Percentiles rank a stretch among this genome's conserved stretches.
Conservation (phyloP, 2,329 filamentous ascomycete species). For the Tothia fuscella region DNA sequence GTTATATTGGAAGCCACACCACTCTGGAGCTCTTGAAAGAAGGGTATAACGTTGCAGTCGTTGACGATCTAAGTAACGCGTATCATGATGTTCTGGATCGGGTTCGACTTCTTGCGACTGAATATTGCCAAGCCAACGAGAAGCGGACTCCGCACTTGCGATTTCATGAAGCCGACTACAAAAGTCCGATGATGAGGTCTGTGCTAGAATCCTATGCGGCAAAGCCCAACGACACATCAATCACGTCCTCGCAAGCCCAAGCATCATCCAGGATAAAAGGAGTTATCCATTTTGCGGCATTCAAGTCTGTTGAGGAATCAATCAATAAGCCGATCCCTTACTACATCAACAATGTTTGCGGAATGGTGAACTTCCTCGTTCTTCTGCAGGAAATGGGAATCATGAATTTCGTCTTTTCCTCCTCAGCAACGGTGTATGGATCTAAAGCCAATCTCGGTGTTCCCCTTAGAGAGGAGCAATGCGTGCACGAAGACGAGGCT, state of each 20-base stretch:
- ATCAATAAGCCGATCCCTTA: constrained; percentile 50
- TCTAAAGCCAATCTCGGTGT: constrained; percentile 30
- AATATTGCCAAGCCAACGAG: constrained; percentile 35
- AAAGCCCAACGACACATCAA: background rate
- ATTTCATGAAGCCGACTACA: constrained; percentile 37
- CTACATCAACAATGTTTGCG: constrained; percentile 56
- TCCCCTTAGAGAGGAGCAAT: constrained; percentile 44
- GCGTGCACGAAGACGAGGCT: constrained; percentile 39
- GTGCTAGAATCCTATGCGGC: constrained; percentile 33
- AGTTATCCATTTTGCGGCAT: constrained; percentile 59
- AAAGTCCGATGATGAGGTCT: constrained; percentile 28
- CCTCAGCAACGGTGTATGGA: constrained; percentile 56
- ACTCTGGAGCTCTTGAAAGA: constrained; percentile 41
- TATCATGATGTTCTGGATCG: constrained; percentile 27
- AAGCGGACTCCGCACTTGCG: constrained; percentile 38
- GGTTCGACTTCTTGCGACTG: constrained; percentile 23
- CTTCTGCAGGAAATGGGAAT: constrained; percentile 48
- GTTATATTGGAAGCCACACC: constrained; percentile 46
- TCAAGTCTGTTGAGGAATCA: constrained; percentile 54
- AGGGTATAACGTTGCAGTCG: constrained; percentile 40
- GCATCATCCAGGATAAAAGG: constrained; percentile 41
- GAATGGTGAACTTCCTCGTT: constrained; percentile 47
- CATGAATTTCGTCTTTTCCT: constrained; percentile 56
- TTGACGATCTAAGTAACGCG: constrained; percentile 36
- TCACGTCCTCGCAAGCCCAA: constrained; percentile 14